A percentile compares a stretch with the other conserved stretches of the same genome.
Conservation (phyloP, 2,329 filamentous ascomycete genomes). For the Sphaerulina vaccinii region DNA sequence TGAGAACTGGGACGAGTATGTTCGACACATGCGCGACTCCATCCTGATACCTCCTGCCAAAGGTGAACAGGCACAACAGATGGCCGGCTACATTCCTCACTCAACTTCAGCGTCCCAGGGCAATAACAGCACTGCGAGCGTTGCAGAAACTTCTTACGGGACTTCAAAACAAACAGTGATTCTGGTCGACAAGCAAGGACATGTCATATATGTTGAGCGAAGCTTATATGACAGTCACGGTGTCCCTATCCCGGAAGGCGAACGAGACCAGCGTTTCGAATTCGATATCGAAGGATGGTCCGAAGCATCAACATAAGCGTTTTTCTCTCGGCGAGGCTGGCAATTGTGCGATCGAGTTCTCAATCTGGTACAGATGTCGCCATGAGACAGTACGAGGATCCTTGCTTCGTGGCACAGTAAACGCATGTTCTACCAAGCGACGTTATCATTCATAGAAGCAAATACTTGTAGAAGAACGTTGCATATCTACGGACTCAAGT, state of each 20-base stretch:
- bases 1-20: conserved; percentile 55
- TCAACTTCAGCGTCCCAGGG: conserved; percentile 2
- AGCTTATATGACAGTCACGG: conserved; percentile 58
- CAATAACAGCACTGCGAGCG: too few species aligned
- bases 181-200: conserved; percentile 55
- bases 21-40: conserved; percentile 57
- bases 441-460: too few species aligned
- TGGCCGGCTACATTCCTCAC: conserved; percentile 36
- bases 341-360: too few species aligned
- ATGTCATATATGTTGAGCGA: conserved; percentile 61
- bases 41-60: conserved; percentile 61
- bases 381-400: too few species aligned
- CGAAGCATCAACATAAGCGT: neutral
- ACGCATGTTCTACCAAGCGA: too few species aligned
- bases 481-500: too few species aligned
- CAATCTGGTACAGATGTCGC: too few species aligned
- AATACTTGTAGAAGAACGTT: too few species aligned
- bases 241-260: conserved; percentile 45
- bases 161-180: conserved; percentile 65
- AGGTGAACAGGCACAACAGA: conserved; percentile 43
- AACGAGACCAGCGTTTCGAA: conserved; percentile 50
- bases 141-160: conserved; percentile 53
- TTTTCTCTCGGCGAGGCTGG: too few species aligned
- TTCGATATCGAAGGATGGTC: conserved; percentile 49
- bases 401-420: too few species aligned